Conservation (phyloP, 305 asterid genomes). For the Rubia balearica region DNA sequence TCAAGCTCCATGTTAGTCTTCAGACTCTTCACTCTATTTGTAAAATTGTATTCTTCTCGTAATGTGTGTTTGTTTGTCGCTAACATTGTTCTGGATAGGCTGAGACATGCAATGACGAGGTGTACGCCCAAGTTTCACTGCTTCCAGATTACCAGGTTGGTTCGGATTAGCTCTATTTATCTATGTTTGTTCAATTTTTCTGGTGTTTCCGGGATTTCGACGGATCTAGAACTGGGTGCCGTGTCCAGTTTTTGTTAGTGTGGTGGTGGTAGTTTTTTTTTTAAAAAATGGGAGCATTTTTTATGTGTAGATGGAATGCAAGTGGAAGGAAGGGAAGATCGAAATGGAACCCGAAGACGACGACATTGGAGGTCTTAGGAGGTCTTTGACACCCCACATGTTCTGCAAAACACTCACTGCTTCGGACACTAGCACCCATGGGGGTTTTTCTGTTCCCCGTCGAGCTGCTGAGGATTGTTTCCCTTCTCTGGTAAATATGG, state of each 20-base stretch:
- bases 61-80: constrained; percentile 9
- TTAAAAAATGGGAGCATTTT: background rate
- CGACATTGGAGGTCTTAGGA: constrained; percentile 47
- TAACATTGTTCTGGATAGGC: constrained; percentile 35
- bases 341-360: constrained; percentile 59
- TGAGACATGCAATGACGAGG: constrained; percentile 76
- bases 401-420: constrained; percentile 98
- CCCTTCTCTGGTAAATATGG: constrained; percentile 72
- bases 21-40: background rate
- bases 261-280: background rate
- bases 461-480: constrained; percentile 99
- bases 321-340: constrained; percentile 64
- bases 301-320: constrained; percentile 59
- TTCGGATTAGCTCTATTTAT: background rate
- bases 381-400: constrained; percentile 79
- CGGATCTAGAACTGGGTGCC: too few species aligned
- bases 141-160: constrained; percentile 72
- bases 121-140: constrained; percentile 78
- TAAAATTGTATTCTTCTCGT: too few species aligned
- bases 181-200: background rate
- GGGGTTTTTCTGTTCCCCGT: constrained; percentile 99
- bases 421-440: constrained; percentile 98
- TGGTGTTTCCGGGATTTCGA: too few species aligned
- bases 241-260: too few species aligned
- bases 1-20: constrained; percentile 71